phyloP scores from a whole-genome alignment of 208 protist species.

The Leishmania major region DNA sequence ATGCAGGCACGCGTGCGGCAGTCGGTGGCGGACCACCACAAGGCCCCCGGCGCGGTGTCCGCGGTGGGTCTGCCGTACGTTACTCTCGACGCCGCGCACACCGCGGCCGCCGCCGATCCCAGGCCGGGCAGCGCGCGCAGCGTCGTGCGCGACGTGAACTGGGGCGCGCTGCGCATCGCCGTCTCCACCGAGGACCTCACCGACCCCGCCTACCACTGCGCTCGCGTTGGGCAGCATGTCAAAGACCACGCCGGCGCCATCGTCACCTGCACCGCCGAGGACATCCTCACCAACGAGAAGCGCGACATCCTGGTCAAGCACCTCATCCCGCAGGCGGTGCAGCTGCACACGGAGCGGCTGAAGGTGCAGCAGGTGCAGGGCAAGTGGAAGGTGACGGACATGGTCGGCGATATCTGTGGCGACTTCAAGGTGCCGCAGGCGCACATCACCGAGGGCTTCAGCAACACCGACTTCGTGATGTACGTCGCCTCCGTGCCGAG shows the following conservation, averaged over 20 bases:
- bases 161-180: conserved; percentile 46
- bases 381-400: conserved; percentile 22
- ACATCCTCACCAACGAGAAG: conserved; percentile 49
- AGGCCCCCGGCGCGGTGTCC: background rate
- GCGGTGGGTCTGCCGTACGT: conserved; percentile 12
- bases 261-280: conserved; percentile 22
- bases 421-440: conserved; percentile 11
- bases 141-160: conserved; percentile 4
- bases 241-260: conserved; percentile 24
- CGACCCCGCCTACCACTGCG: conserved; percentile 44
- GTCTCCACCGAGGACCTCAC: conserved; percentile 41
- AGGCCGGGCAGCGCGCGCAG: background rate
- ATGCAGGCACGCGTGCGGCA: conserved; percentile 27
- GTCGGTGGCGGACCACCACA: conserved; percentile 1
- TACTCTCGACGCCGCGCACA: background rate
- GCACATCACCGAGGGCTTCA: conserved; percentile 46
- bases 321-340: conserved; percentile 47
- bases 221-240: conserved; percentile 11
- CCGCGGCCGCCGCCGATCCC: background rate
- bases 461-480: conserved; percentile 60
- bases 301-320: conserved; percentile 25
- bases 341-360: conserved; percentile 61
- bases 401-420: background rate
- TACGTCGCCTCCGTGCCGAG: conserved; percentile 61
- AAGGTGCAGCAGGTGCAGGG: conserved; percentile 32